Percentiles rank a stretch among this genome's conserved stretches.
phyloP scores from a whole-genome alignment of 176 grass and related monocot genomes.

The Elymus sibiricus region DNA sequence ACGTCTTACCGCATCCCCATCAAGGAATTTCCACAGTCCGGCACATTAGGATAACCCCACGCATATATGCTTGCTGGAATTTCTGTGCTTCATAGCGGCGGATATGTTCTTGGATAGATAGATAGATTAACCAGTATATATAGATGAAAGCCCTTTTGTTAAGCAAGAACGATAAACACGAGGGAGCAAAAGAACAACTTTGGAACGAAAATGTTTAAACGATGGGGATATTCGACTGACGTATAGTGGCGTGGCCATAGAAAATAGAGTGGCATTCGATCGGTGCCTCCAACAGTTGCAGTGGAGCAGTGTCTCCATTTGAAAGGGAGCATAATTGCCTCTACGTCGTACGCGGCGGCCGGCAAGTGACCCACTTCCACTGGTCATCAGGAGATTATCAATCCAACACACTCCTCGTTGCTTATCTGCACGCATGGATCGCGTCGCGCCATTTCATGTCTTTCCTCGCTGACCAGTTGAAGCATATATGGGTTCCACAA shows the following conservation, averaged over 20 bases:
- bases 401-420: background rate
- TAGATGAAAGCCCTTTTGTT: background rate
- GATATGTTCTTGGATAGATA: conserved; percentile 16
- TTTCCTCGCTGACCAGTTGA: conserved; percentile 2
- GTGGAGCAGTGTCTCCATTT: too few relatives aligned
- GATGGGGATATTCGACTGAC: background rate
- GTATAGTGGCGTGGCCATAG: too few relatives aligned
- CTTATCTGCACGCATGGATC: conserved; percentile 11
- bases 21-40: background rate
- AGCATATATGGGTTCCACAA: conserved; percentile 15
- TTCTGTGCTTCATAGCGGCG: conserved; percentile 16
- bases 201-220: background rate
- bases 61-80: background rate
- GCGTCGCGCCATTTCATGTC: background rate
- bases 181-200: background rate
- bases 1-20: background rate
- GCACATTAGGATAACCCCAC: background rate
- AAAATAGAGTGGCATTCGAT: background rate
- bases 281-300: background rate
- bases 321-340: background rate
- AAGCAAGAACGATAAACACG: conserved; percentile 12
- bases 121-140: background rate
- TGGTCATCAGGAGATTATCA: background rate
- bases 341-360: background rate
- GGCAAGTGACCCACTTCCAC: background rate